Conservation (phyloP, 2,329 filamentous ascomycete genomes). For the Monosporascus sp. region DNA sequence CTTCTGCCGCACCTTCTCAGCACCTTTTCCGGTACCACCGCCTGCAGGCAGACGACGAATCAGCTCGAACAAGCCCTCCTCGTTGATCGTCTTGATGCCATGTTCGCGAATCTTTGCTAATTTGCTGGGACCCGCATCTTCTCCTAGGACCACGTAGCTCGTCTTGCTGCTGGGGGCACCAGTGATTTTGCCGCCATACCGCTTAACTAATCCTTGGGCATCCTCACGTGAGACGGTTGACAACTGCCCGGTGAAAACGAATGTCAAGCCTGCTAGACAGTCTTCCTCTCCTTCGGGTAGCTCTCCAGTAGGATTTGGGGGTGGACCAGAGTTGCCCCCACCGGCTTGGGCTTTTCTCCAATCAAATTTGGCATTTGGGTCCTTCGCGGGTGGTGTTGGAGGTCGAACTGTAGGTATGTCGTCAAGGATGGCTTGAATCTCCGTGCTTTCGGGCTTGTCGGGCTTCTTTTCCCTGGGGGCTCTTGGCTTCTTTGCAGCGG, state of each 20-base stretch:
- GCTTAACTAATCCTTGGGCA: slow-evolving; percentile 79
- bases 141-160: slow-evolving; percentile 84
- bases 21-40: slow-evolving; percentile 82
- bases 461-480: slow-evolving; percentile 59
- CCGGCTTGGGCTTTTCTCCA: slow-evolving; percentile 59
- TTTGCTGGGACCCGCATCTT: slow-evolving; percentile 90
- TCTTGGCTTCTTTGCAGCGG: slow-evolving; percentile 52
- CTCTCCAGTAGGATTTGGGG: slow-evolving; percentile 55
- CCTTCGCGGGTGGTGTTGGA: slow-evolving; percentile 74
- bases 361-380: slow-evolving; percentile 71
- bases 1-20: slow-evolving; percentile 79
- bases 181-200: slow-evolving; percentile 89
- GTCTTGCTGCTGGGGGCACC: slow-evolving; percentile 85
- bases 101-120: slow-evolving; percentile 76
- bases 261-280: slow-evolving; percentile 81
- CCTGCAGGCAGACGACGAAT: slow-evolving; percentile 76
- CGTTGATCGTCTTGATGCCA: slow-evolving; percentile 86
- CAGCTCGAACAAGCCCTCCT: slow-evolving; percentile 83
- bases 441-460: slow-evolving; percentile 59
- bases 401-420: slow-evolving; percentile 78
- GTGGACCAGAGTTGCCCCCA: slow-evolving; percentile 56
- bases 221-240: slow-evolving; percentile 78
- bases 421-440: slow-evolving; percentile 79
- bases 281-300: slow-evolving; percentile 81
- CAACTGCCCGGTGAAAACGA: slow-evolving; percentile 91